Evolutionary conservation across 208 protist genomes (phyloP), one percentile per base, ranked within the genome.

Genomic region (Angomonas desouzai): DNA sequence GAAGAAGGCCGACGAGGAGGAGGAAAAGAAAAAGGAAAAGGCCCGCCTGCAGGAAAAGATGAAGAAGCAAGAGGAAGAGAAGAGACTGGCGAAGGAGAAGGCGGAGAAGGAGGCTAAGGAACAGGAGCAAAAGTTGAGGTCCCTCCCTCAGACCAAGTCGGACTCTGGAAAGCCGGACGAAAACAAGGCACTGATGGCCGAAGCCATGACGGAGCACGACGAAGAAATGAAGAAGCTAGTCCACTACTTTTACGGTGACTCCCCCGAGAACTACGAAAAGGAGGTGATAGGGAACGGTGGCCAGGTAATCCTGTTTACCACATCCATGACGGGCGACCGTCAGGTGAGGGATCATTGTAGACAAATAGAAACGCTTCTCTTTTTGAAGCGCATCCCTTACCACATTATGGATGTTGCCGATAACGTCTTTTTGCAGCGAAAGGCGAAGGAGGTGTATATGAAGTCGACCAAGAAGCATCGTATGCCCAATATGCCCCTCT

Each of bases 361-460:
- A 6, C 58, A 64, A 18, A 57, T 89, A 55, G 70, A 90, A 53
- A 88, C 72, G 25, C 58, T 90, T 22, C 66, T 93, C 22, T 80
- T 81, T 59, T 25, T 90, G 13, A 88, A 90, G 56, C 69, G 76
- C n/a, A 76, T 93, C 16, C 70, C 70, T 11, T 82, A 90, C 56
- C 75, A 86, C 43, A 68, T 63, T 0, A 72, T 93, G 16, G 81
- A 93, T 72, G 66, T 90, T 18, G 81, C 83, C 10, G 83, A 89
- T 57, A 89, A 76, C 64, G 63, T 65, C 34, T 64, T 72, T 33
- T 65, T 90, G 22, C 77, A 83, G 49, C 71, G 67, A n/a, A 62
- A 73, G 4, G 38, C 81, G 23, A 73, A 75, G 18, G 63, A 72
- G 20, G 57, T 86, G 56, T 81, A 82, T 62, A 43, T 53, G 9